Evolutionary conservation across 352 stramenopile species (phyloP).

Genomic region (Phytophthora cactorum): DNA sequence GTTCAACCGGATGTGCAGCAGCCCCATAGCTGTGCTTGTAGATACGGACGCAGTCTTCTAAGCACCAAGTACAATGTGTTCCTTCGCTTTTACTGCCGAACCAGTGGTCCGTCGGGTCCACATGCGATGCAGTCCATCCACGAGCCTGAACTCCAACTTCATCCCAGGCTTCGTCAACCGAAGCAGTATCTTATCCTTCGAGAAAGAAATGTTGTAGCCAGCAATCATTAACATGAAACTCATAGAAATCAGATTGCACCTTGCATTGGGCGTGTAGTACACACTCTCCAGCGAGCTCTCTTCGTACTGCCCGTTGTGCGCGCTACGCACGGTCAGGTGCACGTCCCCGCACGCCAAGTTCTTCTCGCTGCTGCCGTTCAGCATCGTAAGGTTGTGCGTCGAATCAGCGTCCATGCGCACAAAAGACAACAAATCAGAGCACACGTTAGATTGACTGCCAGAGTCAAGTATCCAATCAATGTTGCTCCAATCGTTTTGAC

Average conservation of each 20-base stretch:
- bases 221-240: conserved; percentile 19
- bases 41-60: neutral
- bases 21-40: neutral
- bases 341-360: conserved; percentile 1
- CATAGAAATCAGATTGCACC: conserved; percentile 16
- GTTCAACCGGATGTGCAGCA: conserved; percentile 15
- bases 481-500: no score
- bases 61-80: conserved; percentile 14
- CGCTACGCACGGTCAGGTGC: conserved; percentile 13
- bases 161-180: conserved; percentile 8
- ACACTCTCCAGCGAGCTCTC: conserved; percentile 1
- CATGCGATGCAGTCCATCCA: conserved; percentile 15
- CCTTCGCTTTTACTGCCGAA: neutral
- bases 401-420: conserved; percentile 6
- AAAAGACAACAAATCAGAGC: conserved; percentile 13
- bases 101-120: conserved; percentile 7
- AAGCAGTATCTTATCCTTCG: conserved; percentile 13
- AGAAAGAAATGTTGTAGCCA: conserved; percentile 2
- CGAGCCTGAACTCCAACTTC: conserved; percentile 13
- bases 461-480: conserved; percentile 10
- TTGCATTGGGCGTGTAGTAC: conserved; percentile 7
- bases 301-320: conserved; percentile 5
- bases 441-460: conserved; percentile 13
- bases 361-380: conserved; percentile 12
- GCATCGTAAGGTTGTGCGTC: neutral